Evolutionary conservation across 2,329 filamentous ascomycete genomes (phyloP), one percentile per base, ranked within the genome.

Genomic region (Xylaria sp.): DNA sequence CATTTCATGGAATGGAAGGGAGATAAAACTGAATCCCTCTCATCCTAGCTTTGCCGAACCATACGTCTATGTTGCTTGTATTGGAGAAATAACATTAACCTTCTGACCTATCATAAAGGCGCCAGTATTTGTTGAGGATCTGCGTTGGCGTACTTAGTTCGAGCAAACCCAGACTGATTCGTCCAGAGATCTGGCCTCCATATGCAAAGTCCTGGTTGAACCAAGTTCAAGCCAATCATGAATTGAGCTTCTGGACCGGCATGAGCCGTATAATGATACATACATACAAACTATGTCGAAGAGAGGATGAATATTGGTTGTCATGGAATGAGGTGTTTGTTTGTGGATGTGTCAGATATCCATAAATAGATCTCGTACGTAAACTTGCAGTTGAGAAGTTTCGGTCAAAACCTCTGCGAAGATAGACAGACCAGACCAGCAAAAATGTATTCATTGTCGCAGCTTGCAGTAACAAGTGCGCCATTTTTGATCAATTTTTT

Each of bases 291-390:
- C n/a, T n/a, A n/a, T n/a, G n/a, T n/a, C n/a, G 7, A 10, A 30
- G 39, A n/a, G 32, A 13, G 25, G 13, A 30, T 23, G 6, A 39
- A 45, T 20, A 41, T 2, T 25, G 39, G 13, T 30, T n/a, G 36
- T 43, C 36, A 58, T 45, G 30, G 36, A 43, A 45, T 43, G 52
- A 53, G 46, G 9, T 23, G 28, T 41, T 30, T 30, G 36, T 46
- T 39, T 36, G 55, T 59, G 46, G 59, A 58, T 39, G 46, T 58
- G 45, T 60, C 63, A 56, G 63, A 60, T 61, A 55, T 63, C 65
- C 65, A 56, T 43, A 67, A 67, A 67, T 67, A 67, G 60, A 64
- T 55, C 20, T 52, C 20, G 12, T 39, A 65, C 46, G 46, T 52
- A 63, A 58, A 59, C 53, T 18, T 43, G 63, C 46, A 39, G 28